Base-by-base conservation (phyloP, 352 stramenopile species). In the Pythium plurisporium region DNA sequence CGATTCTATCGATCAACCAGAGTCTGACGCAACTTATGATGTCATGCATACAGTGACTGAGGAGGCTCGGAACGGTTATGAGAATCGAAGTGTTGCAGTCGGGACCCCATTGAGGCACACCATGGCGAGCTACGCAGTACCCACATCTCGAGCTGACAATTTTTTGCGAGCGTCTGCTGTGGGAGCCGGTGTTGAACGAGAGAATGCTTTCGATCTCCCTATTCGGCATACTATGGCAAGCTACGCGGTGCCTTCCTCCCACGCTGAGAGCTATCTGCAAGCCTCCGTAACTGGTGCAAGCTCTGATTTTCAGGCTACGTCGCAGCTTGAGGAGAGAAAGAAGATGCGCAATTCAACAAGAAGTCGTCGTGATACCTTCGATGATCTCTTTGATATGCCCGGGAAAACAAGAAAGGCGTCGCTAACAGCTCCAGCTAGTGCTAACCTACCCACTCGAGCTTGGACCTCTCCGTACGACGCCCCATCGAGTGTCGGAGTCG, bases 311-410 rank as follows among this genome's bases (percentile, higher is more conserved):
- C n/a, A n/a, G n/a, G n/a, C n/a, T n/a, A n/a, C n/a, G n/a, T n/a
- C n/a, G n/a, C n/a, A n/a, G n/a, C n/a, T n/a, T n/a, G n/a, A n/a
- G n/a, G n/a, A n/a, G n/a, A n/a, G n/a, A n/a, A n/a, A n/a, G n/a
- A n/a, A n/a, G n/a, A n/a, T n/a, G 12, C 31, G 50, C 12, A 55
- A 26, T n/a, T 57, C 62, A 20, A 52, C 49, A 7, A 49, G 62
- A 44, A 65, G 74, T 34, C 74, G 78, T 29, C 73, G 79, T 53
- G 78, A 71, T 49, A 92, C 82, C 14, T 92, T 92, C 58, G 79
- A 90, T 59, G 73, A 82, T 48, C 58, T 92, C 15, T 92, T 92
- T 23, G 73, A 79, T 29, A 87, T 78, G n/a, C 79, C 82, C 12
- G 80, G 72, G 29, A 55, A 59, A 31, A 55, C 34, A 2, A 31